phyloP scores from a whole-genome alignment of 805 yeast genomes.

The Hanseniaspora opuntiae region DNA sequence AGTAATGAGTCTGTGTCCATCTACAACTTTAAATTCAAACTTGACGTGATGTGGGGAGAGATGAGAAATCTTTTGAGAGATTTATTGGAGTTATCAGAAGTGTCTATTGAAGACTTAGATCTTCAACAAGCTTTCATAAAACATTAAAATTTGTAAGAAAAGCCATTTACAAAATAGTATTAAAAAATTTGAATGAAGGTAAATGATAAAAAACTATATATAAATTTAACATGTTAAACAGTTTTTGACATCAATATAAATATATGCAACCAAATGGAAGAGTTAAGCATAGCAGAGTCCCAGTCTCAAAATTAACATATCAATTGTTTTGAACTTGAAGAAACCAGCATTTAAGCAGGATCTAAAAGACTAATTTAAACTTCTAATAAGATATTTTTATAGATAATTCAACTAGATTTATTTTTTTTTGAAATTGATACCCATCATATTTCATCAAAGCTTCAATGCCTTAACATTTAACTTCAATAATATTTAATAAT shows the following conservation, averaged over 20 bases:
- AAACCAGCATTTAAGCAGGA: not conserved
- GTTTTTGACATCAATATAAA: not conserved
- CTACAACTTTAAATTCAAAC: not conserved
- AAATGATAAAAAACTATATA: not conserved
- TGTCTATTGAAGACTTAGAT: not conserved
- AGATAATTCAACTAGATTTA: not conserved
- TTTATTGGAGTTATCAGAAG: not conserved
- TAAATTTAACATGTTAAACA: not conserved
- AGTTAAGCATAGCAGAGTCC: conserved; percentile 13
- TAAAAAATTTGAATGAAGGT: not conserved
- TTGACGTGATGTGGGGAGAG: conserved; percentile 4
- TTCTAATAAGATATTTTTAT: no score
- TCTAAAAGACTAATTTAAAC: not conserved
- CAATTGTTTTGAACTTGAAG: not conserved
- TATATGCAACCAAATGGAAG: not conserved
- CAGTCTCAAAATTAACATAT: conserved; percentile 5
- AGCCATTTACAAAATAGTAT: no score
- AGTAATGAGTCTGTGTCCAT: not conserved
- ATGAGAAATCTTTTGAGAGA: not conserved
- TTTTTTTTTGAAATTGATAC: not conserved
- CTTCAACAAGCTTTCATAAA: no score
- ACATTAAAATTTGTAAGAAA: not conserved
- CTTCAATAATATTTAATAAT: not conserved
- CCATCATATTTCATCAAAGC: not conserved
- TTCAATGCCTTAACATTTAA: not conserved